These are phyloP conservation scores for Pseudohalonectria lignicola DNA, from an alignment of 2,329 filamentous ascomycete genomes.

Conservation along the genomic window DNA sequence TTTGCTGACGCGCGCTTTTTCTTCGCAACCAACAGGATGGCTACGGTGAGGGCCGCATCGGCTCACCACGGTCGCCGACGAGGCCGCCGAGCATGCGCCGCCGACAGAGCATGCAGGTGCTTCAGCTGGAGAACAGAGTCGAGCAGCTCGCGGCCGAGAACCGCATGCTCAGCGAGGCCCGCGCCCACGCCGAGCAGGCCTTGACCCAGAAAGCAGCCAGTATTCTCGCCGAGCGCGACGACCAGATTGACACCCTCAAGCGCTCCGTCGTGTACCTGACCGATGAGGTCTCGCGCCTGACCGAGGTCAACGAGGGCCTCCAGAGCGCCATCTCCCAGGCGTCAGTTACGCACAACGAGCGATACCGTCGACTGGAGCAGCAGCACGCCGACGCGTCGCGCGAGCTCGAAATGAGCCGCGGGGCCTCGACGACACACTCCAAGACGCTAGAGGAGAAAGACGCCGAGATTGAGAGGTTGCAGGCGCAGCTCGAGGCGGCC, in stretches of 20 bases:
- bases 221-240: conserved; percentile 70
- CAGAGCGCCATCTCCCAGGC: conserved; percentile 68
- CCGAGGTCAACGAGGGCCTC: conserved; percentile 72
- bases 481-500: conserved; percentile 65
- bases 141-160: conserved; percentile 84
- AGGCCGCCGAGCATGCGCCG: conserved; percentile 92
- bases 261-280: conserved; percentile 70
- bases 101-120: conserved; percentile 92
- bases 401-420: conserved; percentile 59
- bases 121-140: conserved; percentile 79
- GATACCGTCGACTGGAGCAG: conserved; percentile 55
- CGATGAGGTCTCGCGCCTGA: conserved; percentile 69
- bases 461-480: conserved; percentile 67
- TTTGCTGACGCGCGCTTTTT: conserved; percentile 1
- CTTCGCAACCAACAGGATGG: conserved; percentile 55
- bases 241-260: conserved; percentile 74
- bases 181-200: conserved; percentile 55
- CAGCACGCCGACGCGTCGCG: conserved; percentile 55
- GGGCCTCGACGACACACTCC: conserved; percentile 33
- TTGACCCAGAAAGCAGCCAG: conserved; percentile 56
- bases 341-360: conserved; percentile 62
- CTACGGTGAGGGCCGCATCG: conserved; percentile 77
- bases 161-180: conserved; percentile 62
- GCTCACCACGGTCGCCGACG: conserved; percentile 84
- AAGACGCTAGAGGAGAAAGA: conserved; percentile 71